Conservation (phyloP, 768 basidiomycete species). For the Suillus tomentosus region DNA sequence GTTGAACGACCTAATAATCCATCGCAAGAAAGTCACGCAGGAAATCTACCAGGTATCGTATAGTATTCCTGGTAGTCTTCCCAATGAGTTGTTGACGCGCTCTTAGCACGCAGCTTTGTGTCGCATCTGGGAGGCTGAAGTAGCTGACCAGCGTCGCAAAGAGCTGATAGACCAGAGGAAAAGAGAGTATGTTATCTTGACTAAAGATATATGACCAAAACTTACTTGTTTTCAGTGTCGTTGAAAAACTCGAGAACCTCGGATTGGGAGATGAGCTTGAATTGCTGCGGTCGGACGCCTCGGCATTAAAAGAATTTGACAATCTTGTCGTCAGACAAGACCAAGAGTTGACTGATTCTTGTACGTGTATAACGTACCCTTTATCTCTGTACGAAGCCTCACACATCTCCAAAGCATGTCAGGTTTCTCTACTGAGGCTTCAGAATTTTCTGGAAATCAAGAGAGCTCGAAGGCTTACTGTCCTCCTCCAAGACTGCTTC, state of each 20-base stretch:
- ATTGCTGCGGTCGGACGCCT: neutral
- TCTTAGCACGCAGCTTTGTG: neutral
- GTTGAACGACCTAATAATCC: neutral
- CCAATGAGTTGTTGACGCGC: neutral
- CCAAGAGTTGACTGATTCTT: neutral
- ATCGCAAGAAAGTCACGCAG: neutral
- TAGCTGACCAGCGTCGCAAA: neutral
- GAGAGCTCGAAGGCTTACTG: slow-evolving; percentile 1
- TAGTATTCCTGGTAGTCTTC: neutral
- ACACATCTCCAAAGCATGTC: neutral
- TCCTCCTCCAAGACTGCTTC: neutral
- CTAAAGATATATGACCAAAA: neutral
- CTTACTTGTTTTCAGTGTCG: neutral
- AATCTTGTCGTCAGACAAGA: slow-evolving; percentile 3
- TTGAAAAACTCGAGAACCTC: neutral
- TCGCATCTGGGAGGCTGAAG: slow-evolving; percentile 1
- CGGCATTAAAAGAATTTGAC: neutral
- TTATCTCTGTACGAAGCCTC: neutral
- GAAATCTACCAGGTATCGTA: neutral
- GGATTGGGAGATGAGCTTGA: slow-evolving; percentile 1
- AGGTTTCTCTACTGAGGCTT: neutral
- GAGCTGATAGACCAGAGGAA: slow-evolving; percentile 1
- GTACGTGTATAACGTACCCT: neutral
- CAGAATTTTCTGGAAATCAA: slow-evolving; percentile 1
- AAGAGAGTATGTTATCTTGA: neutral